Evolutionary conservation across 179 eudicot genomes (phyloP).

Genomic region (Vitellaria paradoxa): DNA sequence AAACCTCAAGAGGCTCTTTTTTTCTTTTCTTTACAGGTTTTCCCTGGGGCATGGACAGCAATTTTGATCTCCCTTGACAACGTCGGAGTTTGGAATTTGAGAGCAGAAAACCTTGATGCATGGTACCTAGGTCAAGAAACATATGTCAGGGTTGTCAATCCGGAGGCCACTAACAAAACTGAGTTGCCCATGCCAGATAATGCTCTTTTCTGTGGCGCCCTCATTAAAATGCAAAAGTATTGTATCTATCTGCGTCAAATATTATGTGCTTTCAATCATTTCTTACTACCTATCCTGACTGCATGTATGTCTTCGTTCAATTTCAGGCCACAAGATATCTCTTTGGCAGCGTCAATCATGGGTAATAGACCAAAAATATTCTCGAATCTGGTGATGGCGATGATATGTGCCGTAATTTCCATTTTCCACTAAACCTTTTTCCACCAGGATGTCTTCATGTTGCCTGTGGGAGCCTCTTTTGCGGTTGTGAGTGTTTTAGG

Average conservation of each 20-base stretch:
- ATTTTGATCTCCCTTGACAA: conserved; percentile 77
- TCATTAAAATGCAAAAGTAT: conserved; percentile 64
- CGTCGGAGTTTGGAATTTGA: conserved; percentile 85
- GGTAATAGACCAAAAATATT: conserved; percentile 27
- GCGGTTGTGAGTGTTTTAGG: conserved; percentile 15
- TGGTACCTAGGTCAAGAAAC: conserved; percentile 97
- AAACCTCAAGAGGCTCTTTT: neutral
- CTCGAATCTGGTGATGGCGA: conserved; percentile 29
- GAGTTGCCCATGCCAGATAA: conserved; percentile 72
- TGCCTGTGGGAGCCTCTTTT: conserved; percentile 24
- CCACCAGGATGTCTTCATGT: neutral
- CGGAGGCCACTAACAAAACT: conserved; percentile 60
- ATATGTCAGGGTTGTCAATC: conserved; percentile 68
- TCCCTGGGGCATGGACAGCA: conserved; percentile 96
- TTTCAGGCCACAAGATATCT: conserved; percentile 61
- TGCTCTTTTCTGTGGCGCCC: conserved; percentile 80
- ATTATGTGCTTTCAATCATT: neutral
- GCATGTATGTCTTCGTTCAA: neutral
- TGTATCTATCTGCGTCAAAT: neutral
- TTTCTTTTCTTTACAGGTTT: conserved; percentile 44
- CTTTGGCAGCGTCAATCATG: conserved; percentile 39
- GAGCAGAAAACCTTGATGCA: conserved; percentile 79
- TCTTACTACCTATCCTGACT: neutral
- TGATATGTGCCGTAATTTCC: conserved; percentile 29
- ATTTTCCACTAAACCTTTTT: conserved; percentile 20